These are phyloP conservation scores for Aspergillus carlsbadensis DNA, from an alignment of 495 filamentous ascomycete species.

Conservation along the genomic window DNA sequence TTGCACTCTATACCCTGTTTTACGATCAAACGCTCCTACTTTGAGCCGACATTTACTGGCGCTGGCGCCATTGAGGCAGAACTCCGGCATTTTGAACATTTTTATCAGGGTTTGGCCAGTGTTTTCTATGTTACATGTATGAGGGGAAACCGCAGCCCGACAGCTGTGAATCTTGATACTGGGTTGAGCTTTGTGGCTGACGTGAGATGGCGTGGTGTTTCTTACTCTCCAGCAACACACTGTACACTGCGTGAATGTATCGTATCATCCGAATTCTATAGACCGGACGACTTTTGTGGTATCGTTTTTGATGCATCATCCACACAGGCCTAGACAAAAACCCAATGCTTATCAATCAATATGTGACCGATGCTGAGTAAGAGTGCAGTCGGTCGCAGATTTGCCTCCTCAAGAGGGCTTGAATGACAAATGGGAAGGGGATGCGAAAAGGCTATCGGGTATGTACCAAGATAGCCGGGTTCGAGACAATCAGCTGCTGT, in stretches of 20 bases:
- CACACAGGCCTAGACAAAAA: background rate
- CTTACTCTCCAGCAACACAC: background rate
- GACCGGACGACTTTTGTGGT: background rate
- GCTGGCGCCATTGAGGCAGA: conserved; percentile 15
- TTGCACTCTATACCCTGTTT: conserved; percentile 11
- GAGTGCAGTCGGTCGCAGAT: background rate
- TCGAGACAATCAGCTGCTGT: no score
- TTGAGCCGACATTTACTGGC: conserved; percentile 11
- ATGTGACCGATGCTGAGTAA: conserved; percentile 5
- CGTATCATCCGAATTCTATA: background rate
- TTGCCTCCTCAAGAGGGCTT: no score
- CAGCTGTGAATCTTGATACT: no score
- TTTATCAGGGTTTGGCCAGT: conserved; percentile 9
- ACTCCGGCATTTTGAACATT: background rate
- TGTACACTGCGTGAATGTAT: background rate
- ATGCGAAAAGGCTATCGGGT: background rate
- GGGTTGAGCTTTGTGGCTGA: no score
- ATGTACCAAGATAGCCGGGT: background rate
- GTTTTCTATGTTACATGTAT: background rate
- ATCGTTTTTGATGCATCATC: background rate
- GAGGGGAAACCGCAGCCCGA: background rate
- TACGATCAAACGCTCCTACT: background rate
- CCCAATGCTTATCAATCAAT: conserved; percentile 4
- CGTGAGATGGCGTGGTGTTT: background rate
- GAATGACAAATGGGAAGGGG: background rate